A percentile compares a stretch with the other conserved stretches of the same genome.
Conservation (phyloP, 345 rosid species). For the Cochlearia excelsa region DNA sequence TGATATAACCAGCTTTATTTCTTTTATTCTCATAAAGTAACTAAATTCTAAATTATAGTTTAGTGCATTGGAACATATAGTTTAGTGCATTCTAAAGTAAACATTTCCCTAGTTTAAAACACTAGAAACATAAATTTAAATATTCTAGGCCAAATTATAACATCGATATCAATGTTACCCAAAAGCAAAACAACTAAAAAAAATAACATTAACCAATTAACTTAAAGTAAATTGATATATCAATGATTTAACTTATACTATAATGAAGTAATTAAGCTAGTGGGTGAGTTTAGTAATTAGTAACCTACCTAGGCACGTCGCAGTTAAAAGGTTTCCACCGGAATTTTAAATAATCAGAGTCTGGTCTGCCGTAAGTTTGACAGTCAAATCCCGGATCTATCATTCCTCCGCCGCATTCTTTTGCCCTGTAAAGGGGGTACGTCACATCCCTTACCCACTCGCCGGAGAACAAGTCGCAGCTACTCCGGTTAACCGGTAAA, state of each 20-base stretch:
- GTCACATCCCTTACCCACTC: slow-evolving; percentile 71
- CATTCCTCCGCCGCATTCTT: slow-evolving; percentile 52
- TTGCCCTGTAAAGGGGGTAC: slow-evolving; percentile 62
- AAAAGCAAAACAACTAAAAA: neutral
- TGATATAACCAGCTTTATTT: slow-evolving; percentile 11
- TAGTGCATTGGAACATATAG: no score
- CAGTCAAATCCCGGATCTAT: slow-evolving; percentile 82
- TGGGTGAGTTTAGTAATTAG: slow-evolving; percentile 7
- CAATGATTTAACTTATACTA: neutral
- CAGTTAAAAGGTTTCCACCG: slow-evolving; percentile 87
- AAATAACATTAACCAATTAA: neutral
- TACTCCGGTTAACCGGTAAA: slow-evolving; percentile 32
- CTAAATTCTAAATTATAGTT: neutral
- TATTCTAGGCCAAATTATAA: slow-evolving; percentile 1
- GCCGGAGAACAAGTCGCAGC: slow-evolving; percentile 57
- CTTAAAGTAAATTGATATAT: neutral
- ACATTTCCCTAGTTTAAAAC: neutral
- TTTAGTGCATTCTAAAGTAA: no score
- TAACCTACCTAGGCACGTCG: slow-evolving; percentile 68
- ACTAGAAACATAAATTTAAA: neutral
- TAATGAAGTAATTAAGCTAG: slow-evolving; percentile 5
- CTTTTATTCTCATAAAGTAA: neutral
- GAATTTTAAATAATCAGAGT: slow-evolving; percentile 75
- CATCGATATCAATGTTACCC: slow-evolving; percentile 11
- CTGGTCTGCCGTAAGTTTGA: slow-evolving; percentile 81